Base-by-base conservation (phyloP, 495 filamentous ascomycete species). In the Aspergillus carlsbadensis region DNA sequence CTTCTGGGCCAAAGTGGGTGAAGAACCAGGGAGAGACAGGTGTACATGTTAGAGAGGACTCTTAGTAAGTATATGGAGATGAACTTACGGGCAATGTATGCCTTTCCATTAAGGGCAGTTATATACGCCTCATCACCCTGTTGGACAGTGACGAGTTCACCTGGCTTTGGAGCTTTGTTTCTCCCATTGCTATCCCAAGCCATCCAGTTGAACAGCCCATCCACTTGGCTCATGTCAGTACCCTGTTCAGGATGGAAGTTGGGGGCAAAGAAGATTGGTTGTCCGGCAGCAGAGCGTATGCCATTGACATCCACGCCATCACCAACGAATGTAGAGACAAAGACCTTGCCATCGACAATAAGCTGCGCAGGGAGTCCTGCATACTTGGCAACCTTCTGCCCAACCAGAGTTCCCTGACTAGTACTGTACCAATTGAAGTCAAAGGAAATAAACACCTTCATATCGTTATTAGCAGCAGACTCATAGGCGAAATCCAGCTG, bases 401-500 rank as follows among this genome's bases (percentile, higher is more conserved):
- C 81, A 21, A 84, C 74, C 31, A 58, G 63, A 6, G 52, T 53
- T 17, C 75, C 77, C 34, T 82, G 65, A 4, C 61, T 56, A 14
- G 63, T 65, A 11, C 63, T 56, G 62, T 70, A 84, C 72, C 75
- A 84, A 63, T 80, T 81, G 70, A 82, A 84, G 63, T 86, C 82
- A 60, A 85, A 86, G 4, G 81, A 84, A 20, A 86, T 72, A 56
- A 86, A 85, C 18, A 83, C 78, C 48, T 84, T 83, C 79, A 84
- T 82, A 44, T 65, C 76, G 58, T 85, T 84, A 15, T 73, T 75
- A 10, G 74, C 76, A 7, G 84, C 83, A 0, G 82, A 83, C 18
- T 78, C 63, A 57, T 85, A 87, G 20, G 84, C 83, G 46, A 74
- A 77, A 22, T 63, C 59, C 5, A 87, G 76, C 63, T 84, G 82